Base-by-base conservation (phyloP, 805 yeast species). In the Scheffersomyces coipomensis region DNA sequence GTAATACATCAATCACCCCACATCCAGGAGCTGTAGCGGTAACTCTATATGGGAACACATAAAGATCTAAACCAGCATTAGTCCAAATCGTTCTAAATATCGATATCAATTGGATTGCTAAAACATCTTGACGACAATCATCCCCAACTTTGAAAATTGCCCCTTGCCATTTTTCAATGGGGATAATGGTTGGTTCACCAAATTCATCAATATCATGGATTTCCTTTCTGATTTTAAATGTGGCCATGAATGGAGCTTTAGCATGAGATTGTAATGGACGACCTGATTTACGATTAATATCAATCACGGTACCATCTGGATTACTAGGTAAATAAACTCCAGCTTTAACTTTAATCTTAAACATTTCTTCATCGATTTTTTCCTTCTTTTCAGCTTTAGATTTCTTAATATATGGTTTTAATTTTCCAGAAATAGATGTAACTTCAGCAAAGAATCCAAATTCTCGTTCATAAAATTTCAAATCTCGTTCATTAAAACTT, bases 1-100 rank as follows among this genome's bases (percentile, higher is more conserved):
- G 99, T 48, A 93, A 74, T 23, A 95, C 99, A 60, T 95, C 99
- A 67, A 93, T 93, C 32, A 93, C 95, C 64, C 99, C 99, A 69
- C 98, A 90, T 0, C 99, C 99, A 1, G 99, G 98, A 2, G 96
- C 97, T 8, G 99, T 93, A 1, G 99, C 99, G 0, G 97, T 90
- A 19, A 93, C 99, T 48, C 97, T 71, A 63, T 93, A 78, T 1
- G 99, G 99, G 66, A 79, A 95, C 19, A 93, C 95, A 62, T 74
- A 93, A 31, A 91, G 76, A 60, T 93, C 98, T 45, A 93, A 71
- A 1, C 98, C 98, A 10, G 86, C 81, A 47, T 79, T 76, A 45
- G 80, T 78, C 95, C 97, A 93, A 37, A 93, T 87, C 32, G 91
- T 81, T 52, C 96, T 77, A 73, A 95, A 93, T 26, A 93, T 82